Base-by-base conservation (phyloP, 352 stramenopile species). In the Globisporangium nodosum region DNA sequence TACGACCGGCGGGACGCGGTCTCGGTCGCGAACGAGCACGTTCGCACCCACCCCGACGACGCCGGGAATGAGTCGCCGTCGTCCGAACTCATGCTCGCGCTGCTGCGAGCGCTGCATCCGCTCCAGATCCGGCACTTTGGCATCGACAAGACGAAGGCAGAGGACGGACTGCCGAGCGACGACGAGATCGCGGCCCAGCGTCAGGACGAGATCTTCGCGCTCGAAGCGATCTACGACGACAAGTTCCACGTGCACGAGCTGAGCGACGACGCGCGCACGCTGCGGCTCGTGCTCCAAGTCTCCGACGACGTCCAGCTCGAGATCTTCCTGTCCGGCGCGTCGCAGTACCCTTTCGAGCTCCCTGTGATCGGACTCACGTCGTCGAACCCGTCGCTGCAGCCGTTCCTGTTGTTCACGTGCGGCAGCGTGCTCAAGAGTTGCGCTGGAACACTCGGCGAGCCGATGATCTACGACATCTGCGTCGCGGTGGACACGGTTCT, bases 171-270 rank as follows among this genome's bases (percentile, higher is more conserved):
- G 4, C 49, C 52, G 5, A 64, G 73, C 48, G 52, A 68, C 0
- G 76, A 84, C 2, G 83, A 92, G 49, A 53, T 88, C 15, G 40
- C 70, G 11, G 66, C 70, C 16, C 64, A 77, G 61, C 82, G 80
- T 3, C 74, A 88, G 53, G 80, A 95, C 39, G 85, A 95, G 39
- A 64, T 91, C 5, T 84, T 92, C 40, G 85, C 80, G 13, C 56
- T 95, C 3, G 83, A 93, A 59, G 76, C 85, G 8, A 95, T 95
- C 49, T 95, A 92, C 57, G 83, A 90, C 46, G 78, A 94, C 55
- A 88, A 78, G 52, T 56, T 92, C 2, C 56, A 50, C 16, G 61
- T 78, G 11, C 52, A 64, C 21, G 52, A 50, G 15, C 49, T 81
- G 3, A 70, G 65, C 3, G 62, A 70, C 21, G 55, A 54, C 9